phyloP scores from a whole-genome alignment of 345 rosid genomes.

The Euphorbia tirucalli region DNA sequence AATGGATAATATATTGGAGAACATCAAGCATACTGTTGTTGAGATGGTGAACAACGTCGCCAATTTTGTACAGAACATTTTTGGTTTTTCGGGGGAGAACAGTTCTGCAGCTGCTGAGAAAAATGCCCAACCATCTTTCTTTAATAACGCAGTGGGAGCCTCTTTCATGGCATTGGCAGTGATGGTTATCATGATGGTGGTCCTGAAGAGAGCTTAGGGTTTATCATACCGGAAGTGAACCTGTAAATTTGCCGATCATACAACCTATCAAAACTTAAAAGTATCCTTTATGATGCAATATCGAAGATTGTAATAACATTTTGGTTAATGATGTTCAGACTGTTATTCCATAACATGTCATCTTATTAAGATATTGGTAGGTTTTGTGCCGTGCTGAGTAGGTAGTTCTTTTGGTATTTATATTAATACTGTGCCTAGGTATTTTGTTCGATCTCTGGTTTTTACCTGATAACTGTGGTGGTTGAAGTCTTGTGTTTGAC shows the following conservation, averaged over 20 bases:
- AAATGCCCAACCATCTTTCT: conserved; percentile 19
- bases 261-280: background rate
- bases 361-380: background rate
- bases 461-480: background rate
- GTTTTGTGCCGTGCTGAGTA: background rate
- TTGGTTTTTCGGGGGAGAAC: conserved; percentile 34
- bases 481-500: background rate
- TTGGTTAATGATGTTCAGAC: background rate
- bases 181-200: conserved; percentile 56
- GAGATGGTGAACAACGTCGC: conserved; percentile 52
- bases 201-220: conserved; percentile 53
- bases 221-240: no score
- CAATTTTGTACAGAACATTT: conserved; percentile 46
- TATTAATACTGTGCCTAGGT: background rate
- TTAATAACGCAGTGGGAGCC: conserved; percentile 38
- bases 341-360: background rate
- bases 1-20: conserved; percentile 34
- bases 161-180: conserved; percentile 59
- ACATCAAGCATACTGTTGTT: conserved; percentile 44
- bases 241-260: conserved; percentile 40
- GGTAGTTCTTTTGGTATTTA: background rate
- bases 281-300: background rate
- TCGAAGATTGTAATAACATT: background rate
- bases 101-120: conserved; percentile 27
- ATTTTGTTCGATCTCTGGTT: background rate